Base-by-base conservation (phyloP, 805 yeast species). In the Wickerhamomyces chambardii region DNA sequence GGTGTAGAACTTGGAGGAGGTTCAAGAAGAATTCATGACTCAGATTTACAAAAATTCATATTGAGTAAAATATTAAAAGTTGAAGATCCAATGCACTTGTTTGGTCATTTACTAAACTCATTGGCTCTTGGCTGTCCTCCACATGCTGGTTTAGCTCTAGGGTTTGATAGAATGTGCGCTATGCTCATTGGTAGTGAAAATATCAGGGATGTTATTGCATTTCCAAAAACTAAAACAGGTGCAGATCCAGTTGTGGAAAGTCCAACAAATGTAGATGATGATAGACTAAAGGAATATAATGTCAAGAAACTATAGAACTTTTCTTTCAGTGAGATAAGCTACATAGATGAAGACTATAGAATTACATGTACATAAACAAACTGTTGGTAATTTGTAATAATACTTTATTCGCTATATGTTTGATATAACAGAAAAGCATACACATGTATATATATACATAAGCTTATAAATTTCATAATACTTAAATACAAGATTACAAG, bases 1-100 rank as follows among this genome's bases (percentile, higher is more conserved):
- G 99, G 98, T 2, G 85, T 84, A 6, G 99, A 92, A 53, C 70
- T 89, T 2, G 99, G 99, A 19, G 99, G 99, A 15, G 99, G 99
- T 0, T 85, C 96, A 6, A 70, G 95, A 43, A 85, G 98, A 74
- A 73, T 92, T 15, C 98, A 92, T 52, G 96, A 87, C 52, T 68
- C 92, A 0, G 66, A 62, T 11, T 62, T 92, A 21, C 99, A 92
- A 56, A 66, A 70, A 37, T 84, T 64, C 52, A 71, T 92, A 5
- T 78, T 92, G 46, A 63, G 77, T 31, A 56, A 75, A 17, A 65
- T 90, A 10, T 64, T 92, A 22, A 58, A 68, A 7, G 78, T 92
- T 11, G 33, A 50, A 1, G 61, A 84, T 42, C 71, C 84, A 19
- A 68, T 78, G 31, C 51, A 55, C 26, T 61, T 86, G 8, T 92